Conservation (phyloP, 192 early-diverging fungal genomes). For the Spinellus fusiger region DNA sequence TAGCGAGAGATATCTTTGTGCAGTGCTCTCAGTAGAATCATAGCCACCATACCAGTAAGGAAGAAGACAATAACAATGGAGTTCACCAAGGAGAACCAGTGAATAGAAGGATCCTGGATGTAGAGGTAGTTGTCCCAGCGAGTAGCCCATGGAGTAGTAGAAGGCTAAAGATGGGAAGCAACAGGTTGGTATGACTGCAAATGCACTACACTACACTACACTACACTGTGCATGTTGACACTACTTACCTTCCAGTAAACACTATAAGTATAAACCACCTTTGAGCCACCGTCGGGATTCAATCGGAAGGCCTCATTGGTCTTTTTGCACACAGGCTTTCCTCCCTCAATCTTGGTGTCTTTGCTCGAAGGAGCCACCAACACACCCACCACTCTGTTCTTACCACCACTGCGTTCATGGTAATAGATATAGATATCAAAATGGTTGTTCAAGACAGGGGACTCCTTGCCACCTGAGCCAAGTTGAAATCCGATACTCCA, state of each 20-base stretch:
- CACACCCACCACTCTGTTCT: slow-evolving; percentile 74
- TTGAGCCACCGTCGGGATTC: slow-evolving; percentile 32
- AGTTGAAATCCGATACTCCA: slow-evolving; percentile 81
- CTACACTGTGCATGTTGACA: background rate
- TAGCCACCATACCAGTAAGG: slow-evolving; percentile 85
- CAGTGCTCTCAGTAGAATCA: slow-evolving; percentile 85
- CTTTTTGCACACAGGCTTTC: slow-evolving; percentile 1
- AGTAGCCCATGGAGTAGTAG: slow-evolving; percentile 67
- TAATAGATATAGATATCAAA: slow-evolving; percentile 81
- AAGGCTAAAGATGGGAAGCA: slow-evolving; percentile 37
- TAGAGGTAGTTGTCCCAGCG: slow-evolving; percentile 87
- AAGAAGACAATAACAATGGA: slow-evolving; percentile 92
- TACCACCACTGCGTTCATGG: slow-evolving; percentile 55
- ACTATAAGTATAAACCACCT: slow-evolving; percentile 60
- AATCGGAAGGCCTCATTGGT: slow-evolving; percentile 10
- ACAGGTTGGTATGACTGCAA: background rate
- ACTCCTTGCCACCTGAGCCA: slow-evolving; percentile 35
- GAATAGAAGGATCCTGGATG: slow-evolving; percentile 84
- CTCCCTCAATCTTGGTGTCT: slow-evolving; percentile 23
- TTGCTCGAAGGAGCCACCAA: slow-evolving; percentile 69
- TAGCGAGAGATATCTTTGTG: slow-evolving; percentile 93
- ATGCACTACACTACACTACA: background rate
- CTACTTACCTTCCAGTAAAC: slow-evolving; percentile 52
- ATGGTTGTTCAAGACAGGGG: slow-evolving; percentile 74
- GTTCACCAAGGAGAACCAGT: slow-evolving; percentile 95